Base-by-base conservation (phyloP, 2,329 filamentous ascomycete genomes). In the Dothidotthia symphoricarpi region DNA sequence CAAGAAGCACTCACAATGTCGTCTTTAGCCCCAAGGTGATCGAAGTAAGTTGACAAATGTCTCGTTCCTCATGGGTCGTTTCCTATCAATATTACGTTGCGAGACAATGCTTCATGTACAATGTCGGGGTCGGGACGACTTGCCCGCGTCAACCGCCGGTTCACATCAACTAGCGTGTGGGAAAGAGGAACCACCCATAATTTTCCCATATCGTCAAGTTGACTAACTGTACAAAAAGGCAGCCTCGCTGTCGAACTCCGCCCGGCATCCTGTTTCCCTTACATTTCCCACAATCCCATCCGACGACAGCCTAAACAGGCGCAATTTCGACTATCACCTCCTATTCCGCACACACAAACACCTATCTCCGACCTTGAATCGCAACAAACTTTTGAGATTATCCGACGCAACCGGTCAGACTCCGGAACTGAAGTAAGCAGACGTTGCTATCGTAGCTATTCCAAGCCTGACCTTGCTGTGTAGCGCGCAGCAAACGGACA, bases 1-100 rank as follows among this genome's bases (percentile, higher is more conserved):
- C 53, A 57, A 57, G 47, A 56, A 51, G 51, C 49, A 42, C 34
- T 43, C 44, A 53, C 47, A 31, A 59, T 59, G 55, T 53, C 41
- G 54, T 37, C 53, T 59, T 46, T 57, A 49, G 54, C 39, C 40
- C 41, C 36, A 29, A 51, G 41, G 43, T 59, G 49, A 57, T 43
- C 39, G 48, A 51, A 51, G 55, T 59, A 47, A 47, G 53, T 52
- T 10, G 12, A 15, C 30, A 31, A 15, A 16, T n/a, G n/a, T n/a
- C n/a, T n/a, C n/a, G 4, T 15, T 12, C 10, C 4, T 16, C 19
- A 19, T 36, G n/a, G 5, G 12, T 31, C 19, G 11, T 22, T 24
- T 16, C 15, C 13, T 26, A 22, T 22, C 5, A 9, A 22, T 6
- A 9, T 9, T 9, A 22, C 19, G 9, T 22, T 22, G 19, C 19